Base-by-base conservation (phyloP, 1,284 basidiomycete species). In the Exobasidium cylindrosporum region DNA sequence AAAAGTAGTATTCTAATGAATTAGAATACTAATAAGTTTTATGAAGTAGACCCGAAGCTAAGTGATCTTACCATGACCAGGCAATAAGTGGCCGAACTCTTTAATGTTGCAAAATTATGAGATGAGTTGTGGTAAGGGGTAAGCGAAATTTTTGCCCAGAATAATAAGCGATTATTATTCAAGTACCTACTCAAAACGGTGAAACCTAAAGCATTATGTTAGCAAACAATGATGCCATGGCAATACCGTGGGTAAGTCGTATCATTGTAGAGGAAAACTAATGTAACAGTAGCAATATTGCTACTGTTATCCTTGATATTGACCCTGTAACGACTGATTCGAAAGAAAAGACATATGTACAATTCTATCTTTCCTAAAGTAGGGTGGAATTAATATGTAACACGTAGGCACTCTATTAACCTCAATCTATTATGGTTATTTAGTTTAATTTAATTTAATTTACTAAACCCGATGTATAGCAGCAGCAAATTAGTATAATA, bases 271-370 rank as follows among this genome's bases (percentile, higher is more conserved):
- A 59, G 44, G 50, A 43, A 43, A 49, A n/a, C 29, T 52, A 53
- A 59, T 59, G 21, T 52, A 21, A 31, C 50, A 28, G 28, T 17
- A 59, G 46, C 57, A 58, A n/a, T 58, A 49, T 40, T 52, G 49
- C 35, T 59, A n/a, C n/a, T n/a, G n/a, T n/a, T n/a, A n/a, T n/a
- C n/a, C n/a, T n/a, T 47, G 57, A 59, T 59, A 59, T 49, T 59
- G 47, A 59, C 57, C 57, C 57, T 40, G 57, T 59, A 59, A 59
- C 57, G 57, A 59, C 57, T 59, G 57, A 59, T 59, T 59, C 47
- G 57, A 53, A 59, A 59, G 47, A 59, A 53, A 46, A 59, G 57
- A 59, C 44, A 35, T 31, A 24, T n/a, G n/a, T n/a, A n/a, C n/a
- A n/a, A n/a, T n/a, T n/a, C n/a, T n/a, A 32, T 58, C 17, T 24